Evolutionary conservation across 306 rosid species (phyloP), one percentile per base, ranked within the genome.

Genomic region (Morella rubra): DNA sequence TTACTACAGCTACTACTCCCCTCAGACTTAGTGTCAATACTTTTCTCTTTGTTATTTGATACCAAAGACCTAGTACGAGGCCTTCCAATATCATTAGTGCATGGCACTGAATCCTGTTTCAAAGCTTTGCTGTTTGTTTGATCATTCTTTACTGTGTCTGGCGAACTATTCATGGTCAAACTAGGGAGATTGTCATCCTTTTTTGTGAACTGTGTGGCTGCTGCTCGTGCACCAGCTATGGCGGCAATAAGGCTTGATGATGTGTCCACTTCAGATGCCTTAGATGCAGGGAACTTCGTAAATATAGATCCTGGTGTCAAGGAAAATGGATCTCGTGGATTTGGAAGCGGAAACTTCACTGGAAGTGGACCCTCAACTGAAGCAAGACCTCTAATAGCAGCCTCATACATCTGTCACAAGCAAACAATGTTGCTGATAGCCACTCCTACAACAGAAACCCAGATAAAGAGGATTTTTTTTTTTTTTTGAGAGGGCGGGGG

Each of bases 181-280:
- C 72, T 77, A 62, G 41, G 80, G 41, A 69, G 71, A 83, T 69
- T 76, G 55, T 83, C 83, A 78, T 86, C 83, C 76, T 88, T 91
- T 83, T 85, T 92, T 8, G 88, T 76, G 85, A 88, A 92, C 87
- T 91, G 96, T 40, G 83, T 75, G 45, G 99, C 93, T 13, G 99
- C 99, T n/a, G 85, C 96, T 66, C 81, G 89, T 53, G 99, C 97
- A 79, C 97, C 97, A 62, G 93, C 92, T 84, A 92, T 90, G 69
- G 92, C 97, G 45, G 83, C 81, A 83, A 81, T 79, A 61, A 91
- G 90, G 72, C 78, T 88, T 44, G 89, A 84, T 41, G 96, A 92
- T 82, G 65, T 84, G 49, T 78, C 92, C 69, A 83, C 85, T 83
- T 88, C 91, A 67, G 89, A 77, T 67, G 84, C 83, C 77, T 76